Conservation (phyloP, 805 yeast genomes). For the Metschnikowia matae region DNA sequence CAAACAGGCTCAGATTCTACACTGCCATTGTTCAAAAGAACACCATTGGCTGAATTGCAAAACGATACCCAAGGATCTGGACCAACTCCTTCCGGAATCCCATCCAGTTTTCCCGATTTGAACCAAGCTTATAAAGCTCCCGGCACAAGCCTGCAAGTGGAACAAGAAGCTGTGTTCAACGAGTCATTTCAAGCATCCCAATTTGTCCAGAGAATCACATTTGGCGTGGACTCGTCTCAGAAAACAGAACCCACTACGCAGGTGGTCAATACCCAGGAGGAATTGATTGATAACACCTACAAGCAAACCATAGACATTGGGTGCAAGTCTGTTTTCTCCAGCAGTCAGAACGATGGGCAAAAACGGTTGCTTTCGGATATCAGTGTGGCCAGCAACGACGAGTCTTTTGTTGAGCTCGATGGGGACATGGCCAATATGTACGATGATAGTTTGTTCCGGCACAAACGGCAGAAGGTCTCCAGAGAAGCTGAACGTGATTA, state of each 20-base stretch:
- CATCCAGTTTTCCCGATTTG: conserved; percentile 1
- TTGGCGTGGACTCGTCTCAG: background rate
- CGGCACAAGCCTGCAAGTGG: background rate
- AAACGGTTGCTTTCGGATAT: conserved; percentile 4
- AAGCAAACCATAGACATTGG: conserved; percentile 12
- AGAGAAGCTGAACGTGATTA: background rate
- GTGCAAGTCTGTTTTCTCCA: conserved; percentile 16
- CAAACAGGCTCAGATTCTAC: background rate
- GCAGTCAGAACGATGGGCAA: conserved; percentile 16
- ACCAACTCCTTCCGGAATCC: background rate
- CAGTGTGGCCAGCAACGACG: conserved; percentile 8
- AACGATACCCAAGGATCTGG: background rate
- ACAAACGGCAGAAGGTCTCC: conserved; percentile 11
- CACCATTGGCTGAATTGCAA: background rate
- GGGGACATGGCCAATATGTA: conserved; percentile 10
- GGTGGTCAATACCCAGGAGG: conserved; percentile 31
- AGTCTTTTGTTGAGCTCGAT: conserved; percentile 18
- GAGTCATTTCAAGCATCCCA: background rate
- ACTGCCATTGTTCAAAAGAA: background rate
- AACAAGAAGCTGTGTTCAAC: background rate
- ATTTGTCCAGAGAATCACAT: background rate
- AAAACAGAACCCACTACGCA: conserved; percentile 25
- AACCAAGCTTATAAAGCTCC: background rate
- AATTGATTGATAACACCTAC: conserved; percentile 8
- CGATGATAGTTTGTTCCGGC: conserved; percentile 28